These are phyloP conservation scores for Solanum sejunctum DNA, from an alignment of 257 asterid genomes.

Conservation along the genomic window DNA sequence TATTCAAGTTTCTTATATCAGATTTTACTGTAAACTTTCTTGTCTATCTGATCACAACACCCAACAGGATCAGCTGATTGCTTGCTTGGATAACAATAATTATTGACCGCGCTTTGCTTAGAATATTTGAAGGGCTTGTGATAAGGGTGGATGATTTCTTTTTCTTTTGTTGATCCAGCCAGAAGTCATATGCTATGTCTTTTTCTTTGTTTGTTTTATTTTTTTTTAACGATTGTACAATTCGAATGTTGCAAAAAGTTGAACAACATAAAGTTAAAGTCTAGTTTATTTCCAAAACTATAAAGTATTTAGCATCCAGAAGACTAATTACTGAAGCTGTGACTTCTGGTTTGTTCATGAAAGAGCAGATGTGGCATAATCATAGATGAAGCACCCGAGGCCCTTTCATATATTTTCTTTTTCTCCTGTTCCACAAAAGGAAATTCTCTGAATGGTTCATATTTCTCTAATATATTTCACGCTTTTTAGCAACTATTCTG, in stretches of 20 bases:
- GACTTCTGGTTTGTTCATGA: not conserved
- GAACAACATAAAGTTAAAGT: not conserved
- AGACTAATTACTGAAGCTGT: not conserved
- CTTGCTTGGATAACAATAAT: not conserved
- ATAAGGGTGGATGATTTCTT: not conserved
- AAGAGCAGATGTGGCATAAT: not conserved
- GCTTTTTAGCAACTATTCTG: not conserved
- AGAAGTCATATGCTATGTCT: not conserved
- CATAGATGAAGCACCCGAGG: not conserved
- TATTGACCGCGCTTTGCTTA: not conserved
- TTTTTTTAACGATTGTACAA: not conserved
- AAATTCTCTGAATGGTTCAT: conserved; percentile 9
- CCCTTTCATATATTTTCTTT: not conserved
- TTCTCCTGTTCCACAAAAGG: not conserved
- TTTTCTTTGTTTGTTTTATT: not conserved
- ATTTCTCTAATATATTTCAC: not conserved
- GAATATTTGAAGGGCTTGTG: not conserved
- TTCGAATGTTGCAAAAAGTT: not conserved
- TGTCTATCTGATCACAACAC: not conserved
- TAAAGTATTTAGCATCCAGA: not conserved
- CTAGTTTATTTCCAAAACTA: not conserved
- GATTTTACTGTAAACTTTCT: not conserved
- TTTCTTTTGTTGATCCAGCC: not conserved
- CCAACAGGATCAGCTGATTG: not conserved
- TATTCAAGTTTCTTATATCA: not conserved